These are phyloP conservation scores for Candolleomyces efflorescens DNA, from an alignment of 768 basidiomycete genomes.

Conservation along the genomic window DNA sequence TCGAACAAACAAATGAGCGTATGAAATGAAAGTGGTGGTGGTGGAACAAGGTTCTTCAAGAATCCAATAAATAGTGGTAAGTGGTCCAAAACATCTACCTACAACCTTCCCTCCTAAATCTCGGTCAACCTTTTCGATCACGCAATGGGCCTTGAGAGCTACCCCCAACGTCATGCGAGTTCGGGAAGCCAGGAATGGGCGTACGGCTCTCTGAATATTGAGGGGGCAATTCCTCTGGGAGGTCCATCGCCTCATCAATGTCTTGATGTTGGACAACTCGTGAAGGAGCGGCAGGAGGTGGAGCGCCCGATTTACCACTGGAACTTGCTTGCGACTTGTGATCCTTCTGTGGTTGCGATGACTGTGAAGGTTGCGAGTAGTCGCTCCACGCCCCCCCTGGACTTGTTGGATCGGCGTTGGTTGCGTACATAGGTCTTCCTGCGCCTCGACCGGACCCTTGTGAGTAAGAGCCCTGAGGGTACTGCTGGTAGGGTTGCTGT, in stretches of 20 bases:
- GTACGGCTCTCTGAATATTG: constrained; percentile 25
- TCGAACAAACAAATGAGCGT: neutral
- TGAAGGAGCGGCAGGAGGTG: constrained; percentile 1
- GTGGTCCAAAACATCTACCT: neutral
- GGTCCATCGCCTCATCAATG: constrained; percentile 19
- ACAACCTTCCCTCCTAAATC: neutral
- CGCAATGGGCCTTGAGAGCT: neutral
- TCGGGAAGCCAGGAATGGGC: constrained; percentile 19
- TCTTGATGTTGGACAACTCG: constrained; percentile 25
- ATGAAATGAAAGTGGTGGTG: neutral
- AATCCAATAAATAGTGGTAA: neutral
- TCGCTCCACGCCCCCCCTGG: neutral
- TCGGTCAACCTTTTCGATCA: constrained; percentile 5
- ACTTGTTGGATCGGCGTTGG: constrained; percentile 6
- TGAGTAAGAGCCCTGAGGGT: neutral
- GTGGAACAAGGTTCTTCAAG: neutral
- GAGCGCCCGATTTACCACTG: neutral
- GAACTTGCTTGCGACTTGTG: neutral
- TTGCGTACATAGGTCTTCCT: neutral
- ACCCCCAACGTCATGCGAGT: neutral
- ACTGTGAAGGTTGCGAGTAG: neutral
- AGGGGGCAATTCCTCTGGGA: constrained; percentile 25
- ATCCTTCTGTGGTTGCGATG: neutral
- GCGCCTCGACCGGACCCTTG: neutral
- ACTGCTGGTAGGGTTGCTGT: constrained; percentile 2